Conservation (phyloP, 257 asterid genomes). For the Solanum boliviense region DNA sequence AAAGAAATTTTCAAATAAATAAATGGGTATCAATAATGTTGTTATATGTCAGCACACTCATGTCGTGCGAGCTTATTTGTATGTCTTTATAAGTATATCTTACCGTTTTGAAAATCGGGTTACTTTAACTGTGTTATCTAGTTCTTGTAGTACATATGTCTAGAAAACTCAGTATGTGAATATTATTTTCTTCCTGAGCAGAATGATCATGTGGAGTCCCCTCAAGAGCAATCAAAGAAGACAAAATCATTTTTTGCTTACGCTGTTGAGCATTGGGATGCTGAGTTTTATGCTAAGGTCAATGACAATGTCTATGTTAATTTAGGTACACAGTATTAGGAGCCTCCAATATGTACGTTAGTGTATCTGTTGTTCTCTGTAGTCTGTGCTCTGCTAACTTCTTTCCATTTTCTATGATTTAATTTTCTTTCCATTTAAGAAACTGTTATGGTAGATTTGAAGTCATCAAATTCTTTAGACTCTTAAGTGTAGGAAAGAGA, state of each 20-base stretch:
- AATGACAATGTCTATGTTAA: slow-evolving; percentile 76
- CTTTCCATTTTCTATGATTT: background rate
- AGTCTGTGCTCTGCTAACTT: background rate
- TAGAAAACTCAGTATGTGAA: background rate
- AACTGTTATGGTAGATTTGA: background rate
- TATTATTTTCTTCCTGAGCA: slow-evolving; percentile 14
- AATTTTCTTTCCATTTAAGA: background rate
- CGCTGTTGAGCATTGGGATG: slow-evolving; percentile 86
- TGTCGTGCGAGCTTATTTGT: background rate
- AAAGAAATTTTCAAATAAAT: background rate
- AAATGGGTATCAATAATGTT: background rate
- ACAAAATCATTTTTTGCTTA: slow-evolving; percentile 51
- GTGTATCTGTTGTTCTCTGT: background rate
- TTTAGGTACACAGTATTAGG: slow-evolving; percentile 41
- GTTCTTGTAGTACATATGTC: background rate
- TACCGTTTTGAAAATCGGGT: background rate
- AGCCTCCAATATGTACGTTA: background rate
- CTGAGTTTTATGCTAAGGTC: slow-evolving; percentile 72
- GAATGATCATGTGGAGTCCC: slow-evolving; percentile 67
- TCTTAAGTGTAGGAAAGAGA: background rate
- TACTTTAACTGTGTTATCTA: background rate
- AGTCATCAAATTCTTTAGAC: background rate
- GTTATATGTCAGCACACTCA: background rate
- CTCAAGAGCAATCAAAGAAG: slow-evolving; percentile 50
- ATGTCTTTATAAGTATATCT: background rate